Base-by-base conservation (phyloP, 2,329 filamentous ascomycete species). In the Talaromyces islandicus region DNA sequence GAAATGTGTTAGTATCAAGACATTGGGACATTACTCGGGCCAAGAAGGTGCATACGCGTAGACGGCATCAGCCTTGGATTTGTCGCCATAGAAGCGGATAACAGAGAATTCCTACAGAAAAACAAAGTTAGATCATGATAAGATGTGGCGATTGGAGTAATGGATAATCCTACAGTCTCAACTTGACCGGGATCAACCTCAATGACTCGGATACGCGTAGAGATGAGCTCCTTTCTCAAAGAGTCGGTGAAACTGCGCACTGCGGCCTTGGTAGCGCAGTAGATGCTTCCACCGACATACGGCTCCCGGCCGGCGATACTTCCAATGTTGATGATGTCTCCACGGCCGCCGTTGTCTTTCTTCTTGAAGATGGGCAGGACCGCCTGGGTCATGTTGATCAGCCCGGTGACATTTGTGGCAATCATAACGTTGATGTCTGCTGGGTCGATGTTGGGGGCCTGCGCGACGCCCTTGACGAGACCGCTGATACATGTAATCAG, bases 301-400 rank as follows among this genome's bases (percentile, higher is more conserved):
- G 90, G 84, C 68, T 96, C 92, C 51, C 92, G 84, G 30, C 91
- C 92, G n/a, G 92, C 92, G 70, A 96, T 92, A 66, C 88, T 92
- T 63, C 92, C 92, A 70, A 97, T 87, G 72, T 97, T 97, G 79
- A 99, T 96, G 73, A 99, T 92, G 73, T 97, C 94, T 68, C 93
- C 93, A 50, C 84, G 80, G 60, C 92, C 92, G 61, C 89, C 88
- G 60, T 93, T 83, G 63, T 65, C 80, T 60, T 77, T 71, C 67
- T 84, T 81, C 75, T 91, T 88, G 82, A 92, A 95, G 72, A 92
- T 87, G 57, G 90, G 86, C 19, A 97, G 78, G 62, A 97, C 81
- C 52, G 90, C 90, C 80, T 99, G 94, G 0, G 94, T 97, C 89
- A 97, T 91, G 80, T 93, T 90, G 80, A 99, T 94, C 35, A 99